phyloP scores from a whole-genome alignment of 192 early-diverging fungal genomes.

The Fimicolochytrium jonesii region DNA sequence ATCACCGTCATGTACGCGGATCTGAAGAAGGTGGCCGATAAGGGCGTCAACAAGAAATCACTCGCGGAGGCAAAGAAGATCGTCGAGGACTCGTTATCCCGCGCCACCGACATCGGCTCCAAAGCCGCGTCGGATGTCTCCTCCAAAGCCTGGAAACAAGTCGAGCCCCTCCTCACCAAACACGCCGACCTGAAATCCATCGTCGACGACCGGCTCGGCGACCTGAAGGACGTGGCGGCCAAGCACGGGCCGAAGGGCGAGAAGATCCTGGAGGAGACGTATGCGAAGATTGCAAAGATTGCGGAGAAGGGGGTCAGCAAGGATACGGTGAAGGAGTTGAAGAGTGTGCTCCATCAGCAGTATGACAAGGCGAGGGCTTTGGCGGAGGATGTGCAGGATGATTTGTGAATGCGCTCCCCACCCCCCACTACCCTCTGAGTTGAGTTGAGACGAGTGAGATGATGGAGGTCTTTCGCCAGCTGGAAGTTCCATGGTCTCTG shows the following conservation, averaged over 20 bases:
- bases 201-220: not conserved
- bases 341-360: conserved; percentile 4
- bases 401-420: too few relatives aligned
- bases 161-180: conserved; percentile 1
- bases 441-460: too few relatives aligned
- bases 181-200: not conserved
- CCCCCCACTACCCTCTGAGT: too few relatives aligned
- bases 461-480: too few relatives aligned
- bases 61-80: conserved; percentile 8
- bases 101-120: not conserved
- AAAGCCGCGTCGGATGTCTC: not conserved
- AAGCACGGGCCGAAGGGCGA: conserved; percentile 10
- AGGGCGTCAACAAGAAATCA: conserved; percentile 13
- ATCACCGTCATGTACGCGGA: conserved; percentile 4
- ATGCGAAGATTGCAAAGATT: conserved; percentile 10
- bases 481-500: too few relatives aligned
- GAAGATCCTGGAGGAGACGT: conserved; percentile 10
- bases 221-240: not conserved
- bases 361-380: conserved; percentile 4
- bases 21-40: conserved; percentile 11
- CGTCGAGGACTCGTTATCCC: not conserved
- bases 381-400: not conserved
- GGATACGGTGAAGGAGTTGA: not conserved
- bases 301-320: conserved; percentile 12
- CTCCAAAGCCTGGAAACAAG: not conserved